Evolutionary conservation across 2,329 filamentous ascomycete genomes (phyloP).

Genomic region (Didymella pinodella): DNA sequence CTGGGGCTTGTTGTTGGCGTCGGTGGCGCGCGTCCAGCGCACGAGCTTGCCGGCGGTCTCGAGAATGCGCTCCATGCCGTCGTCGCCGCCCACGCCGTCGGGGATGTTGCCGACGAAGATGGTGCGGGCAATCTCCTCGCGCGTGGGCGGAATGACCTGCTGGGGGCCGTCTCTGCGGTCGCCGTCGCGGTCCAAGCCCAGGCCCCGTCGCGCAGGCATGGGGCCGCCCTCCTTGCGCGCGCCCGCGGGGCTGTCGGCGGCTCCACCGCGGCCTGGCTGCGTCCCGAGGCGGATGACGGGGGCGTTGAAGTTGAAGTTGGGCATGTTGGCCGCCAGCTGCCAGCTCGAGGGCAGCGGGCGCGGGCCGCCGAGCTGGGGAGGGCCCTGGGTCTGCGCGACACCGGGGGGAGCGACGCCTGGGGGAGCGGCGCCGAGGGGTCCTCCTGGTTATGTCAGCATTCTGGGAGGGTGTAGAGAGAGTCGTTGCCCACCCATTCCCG

Average conservation of each 20-base stretch:
- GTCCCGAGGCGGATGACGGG: slow-evolving; percentile 94
- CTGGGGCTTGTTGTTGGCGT: slow-evolving; percentile 81
- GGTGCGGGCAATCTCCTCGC: slow-evolving; percentile 89
- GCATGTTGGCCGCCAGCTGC: slow-evolving; percentile 88
- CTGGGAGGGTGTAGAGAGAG: background rate
- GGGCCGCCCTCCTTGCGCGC: slow-evolving; percentile 59
- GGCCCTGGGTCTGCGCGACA: slow-evolving; percentile 75
- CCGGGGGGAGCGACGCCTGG: slow-evolving; percentile 79
- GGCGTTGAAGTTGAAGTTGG: slow-evolving; percentile 97
- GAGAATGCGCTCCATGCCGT: slow-evolving; percentile 80
- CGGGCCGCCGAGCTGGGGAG: slow-evolving; percentile 79
- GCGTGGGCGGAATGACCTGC: slow-evolving; percentile 79
- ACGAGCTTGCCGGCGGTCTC: slow-evolving; percentile 78
- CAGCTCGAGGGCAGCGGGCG: slow-evolving; percentile 83
- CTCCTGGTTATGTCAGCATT: slow-evolving; percentile 9
- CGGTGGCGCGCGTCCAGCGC: slow-evolving; percentile 82
- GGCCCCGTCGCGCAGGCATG: slow-evolving; percentile 57
- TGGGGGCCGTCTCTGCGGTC: slow-evolving; percentile 72
- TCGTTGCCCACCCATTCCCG: slow-evolving; percentile 75
- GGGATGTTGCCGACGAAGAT: slow-evolving; percentile 90
- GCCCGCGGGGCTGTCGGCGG: slow-evolving; percentile 53
- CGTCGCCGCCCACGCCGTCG: slow-evolving; percentile 77
- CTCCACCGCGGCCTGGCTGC: slow-evolving; percentile 67
- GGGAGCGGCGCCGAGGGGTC: slow-evolving; percentile 59
- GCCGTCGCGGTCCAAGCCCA: slow-evolving; percentile 65